Evolutionary conservation across 306 rosid species (phyloP), one percentile per base, ranked within the genome.

Genomic region (Glycine soja): DNA sequence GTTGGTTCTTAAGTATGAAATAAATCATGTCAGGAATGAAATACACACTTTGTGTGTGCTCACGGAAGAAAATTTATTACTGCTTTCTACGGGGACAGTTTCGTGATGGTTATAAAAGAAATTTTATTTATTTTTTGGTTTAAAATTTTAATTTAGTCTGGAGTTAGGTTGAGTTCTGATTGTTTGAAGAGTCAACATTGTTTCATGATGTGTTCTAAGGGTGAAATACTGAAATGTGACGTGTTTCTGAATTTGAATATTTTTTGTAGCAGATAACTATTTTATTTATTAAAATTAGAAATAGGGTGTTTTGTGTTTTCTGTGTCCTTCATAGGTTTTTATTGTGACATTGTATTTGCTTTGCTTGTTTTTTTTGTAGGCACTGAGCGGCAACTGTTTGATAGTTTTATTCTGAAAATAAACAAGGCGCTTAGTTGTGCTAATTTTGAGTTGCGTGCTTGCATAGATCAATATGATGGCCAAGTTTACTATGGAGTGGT

Each of bases 381-480:
- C 46, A 73, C 86, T 65, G 87, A 89, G 52, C 87, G 87, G 19
- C 69, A 74, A 76, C 70, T 56, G 8, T 88, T 95, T 62, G 88
- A 93, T 87, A 89, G 78, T 15, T 93, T 84, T 84, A 89, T 95
- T 78, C 85, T 93, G 86, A 87, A 86, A 77, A 95, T 95, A 74
- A 95, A 95, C 80, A 95, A 89, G 84, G 97, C 90, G 18, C 99
- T 95, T 79, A 79, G 93, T 34, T 91, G 50, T 89, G 91, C 88
- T 84, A 91, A 95, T 81, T 88, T 93, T 54, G 97, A 95, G 90
- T 75, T 95, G 88, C 90, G 97, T 12, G 89, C 85, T 76, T 91
- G 94, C 88, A 90, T 90, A 63, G 52, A 87, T 82, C 98, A 95
- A 72, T 92, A 95, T 72, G 95, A 92, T 83, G 98, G 94, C 38